Base-by-base conservation (phyloP, 2,329 filamentous ascomycete genomes). In the Penicillium sp. region DNA sequence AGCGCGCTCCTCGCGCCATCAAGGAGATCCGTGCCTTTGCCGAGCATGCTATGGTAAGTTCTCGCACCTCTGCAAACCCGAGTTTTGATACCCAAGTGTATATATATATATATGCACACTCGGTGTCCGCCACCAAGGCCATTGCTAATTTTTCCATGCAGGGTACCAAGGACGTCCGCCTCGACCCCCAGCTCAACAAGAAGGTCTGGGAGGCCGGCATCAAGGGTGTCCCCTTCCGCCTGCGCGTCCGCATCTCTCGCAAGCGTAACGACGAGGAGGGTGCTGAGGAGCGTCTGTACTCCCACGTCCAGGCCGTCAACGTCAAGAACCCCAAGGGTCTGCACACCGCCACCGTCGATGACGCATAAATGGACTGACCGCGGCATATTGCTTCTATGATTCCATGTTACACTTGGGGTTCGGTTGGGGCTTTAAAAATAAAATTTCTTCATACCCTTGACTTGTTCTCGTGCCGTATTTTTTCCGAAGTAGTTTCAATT, bases 241-340 rank as follows among this genome's bases (percentile, higher is more conserved):
- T 99, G 71, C 93, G 94, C 74, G 87, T 99, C 75, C 91, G 95
- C 82, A 97, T 99, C 82, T 96, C 91, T 76, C 91, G 94, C 81
- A 95, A 96, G 88, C 91, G 94, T 87, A 99, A 99, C 83, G 94
- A 99, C 80, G 94, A 97, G 85, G 94, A 99, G 83, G 91, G 90
- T 73, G 94, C 95, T 78, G 96, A 96, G 85, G 91, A 99, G 87
- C 96, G 95, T 86, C 88, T 99, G 67, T 99, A 97, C 89, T 94
- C 89, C 80, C 97, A 96, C 82, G 94, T 99, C 69, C 93, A 99
- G 87, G 94, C 94, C 70, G 94, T 99, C 78, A 97, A 97, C 81
- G 92, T 97, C 77, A 96, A 97, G 90, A 89, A 96, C 82, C 87
- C 91, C 80, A 97, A 97, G 90, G 93, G 94, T 79, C 88, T 99